phyloP scores from a whole-genome alignment of 306 rosid genomes.

The Ammopiptanthus mongolicus region DNA sequence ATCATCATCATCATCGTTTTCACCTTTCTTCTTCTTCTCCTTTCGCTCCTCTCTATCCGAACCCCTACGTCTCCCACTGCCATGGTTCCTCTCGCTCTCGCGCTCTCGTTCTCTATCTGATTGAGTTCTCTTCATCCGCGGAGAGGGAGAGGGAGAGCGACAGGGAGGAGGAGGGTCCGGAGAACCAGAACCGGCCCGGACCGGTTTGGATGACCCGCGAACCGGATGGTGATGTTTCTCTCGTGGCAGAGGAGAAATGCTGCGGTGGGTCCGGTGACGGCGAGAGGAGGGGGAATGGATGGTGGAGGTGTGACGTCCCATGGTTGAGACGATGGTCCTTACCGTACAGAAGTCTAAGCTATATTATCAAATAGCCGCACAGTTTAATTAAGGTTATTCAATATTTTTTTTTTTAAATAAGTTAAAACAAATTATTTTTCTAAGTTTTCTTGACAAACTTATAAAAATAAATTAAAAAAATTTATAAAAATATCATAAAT shows the following conservation, averaged over 20 bases:
- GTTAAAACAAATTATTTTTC: too few relatives aligned
- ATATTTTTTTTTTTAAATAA: too few relatives aligned
- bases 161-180: slow-evolving; percentile 27
- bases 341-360: too few relatives aligned
- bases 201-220: slow-evolving; percentile 28
- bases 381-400: too few relatives aligned
- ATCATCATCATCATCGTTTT: neutral
- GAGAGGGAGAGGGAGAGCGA: slow-evolving; percentile 38
- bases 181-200: slow-evolving; percentile 25
- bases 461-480: too few relatives aligned
- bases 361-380: too few relatives aligned
- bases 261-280: slow-evolving; percentile 46
- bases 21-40: slow-evolving; percentile 28
- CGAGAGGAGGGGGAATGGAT: slow-evolving; percentile 37
- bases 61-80: slow-evolving; percentile 38
- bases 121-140: slow-evolving; percentile 52
- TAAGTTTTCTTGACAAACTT: too few relatives aligned
- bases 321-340: neutral
- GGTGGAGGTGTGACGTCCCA: slow-evolving; percentile 30
- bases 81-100: slow-evolving; percentile 28
- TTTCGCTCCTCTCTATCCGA: slow-evolving; percentile 55
- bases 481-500: too few relatives aligned
- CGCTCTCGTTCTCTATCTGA: slow-evolving; percentile 27
- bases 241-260: slow-evolving; percentile 32
- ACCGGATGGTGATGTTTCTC: slow-evolving; percentile 24